Percentiles rank a stretch among this genome's conserved stretches.
These are phyloP conservation scores for Fusarium sp. DNA, from an alignment of 2,329 filamentous ascomycete genomes.

Conservation along the genomic window DNA sequence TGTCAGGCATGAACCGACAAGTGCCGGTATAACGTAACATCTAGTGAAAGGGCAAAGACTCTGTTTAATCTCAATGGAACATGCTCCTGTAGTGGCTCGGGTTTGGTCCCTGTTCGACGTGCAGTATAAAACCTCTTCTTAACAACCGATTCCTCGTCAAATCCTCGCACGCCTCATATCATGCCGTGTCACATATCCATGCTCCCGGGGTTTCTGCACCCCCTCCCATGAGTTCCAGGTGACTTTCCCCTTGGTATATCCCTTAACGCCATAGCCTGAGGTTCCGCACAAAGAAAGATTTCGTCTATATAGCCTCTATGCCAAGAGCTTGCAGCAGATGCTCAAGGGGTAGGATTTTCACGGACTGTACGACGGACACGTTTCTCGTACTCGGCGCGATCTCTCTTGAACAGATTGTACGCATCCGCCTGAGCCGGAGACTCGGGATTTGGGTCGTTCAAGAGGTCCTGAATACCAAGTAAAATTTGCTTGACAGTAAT, in stretches of 20 bases:
- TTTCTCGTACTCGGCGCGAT: constrained; percentile 86
- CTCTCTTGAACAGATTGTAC: constrained; percentile 96
- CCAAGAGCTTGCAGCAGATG: not conserved
- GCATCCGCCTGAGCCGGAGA: constrained; percentile 97
- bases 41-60: not conserved
- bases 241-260: constrained; percentile 49
- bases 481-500: constrained; percentile 99
- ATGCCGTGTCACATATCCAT: constrained; percentile 27
- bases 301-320: constrained; percentile 29
- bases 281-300: constrained; percentile 34
- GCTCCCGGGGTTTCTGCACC: constrained; percentile 6
- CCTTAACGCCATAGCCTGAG: constrained; percentile 49
- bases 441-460: constrained; percentile 96
- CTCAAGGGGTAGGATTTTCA: constrained; percentile 83
- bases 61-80: constrained; percentile 11
- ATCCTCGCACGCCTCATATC: constrained; percentile 25
- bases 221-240: constrained; percentile 28
- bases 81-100: constrained; percentile 4
- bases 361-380: constrained; percentile 87
- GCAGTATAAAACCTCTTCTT: constrained; percentile 1
- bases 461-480: constrained; percentile 92
- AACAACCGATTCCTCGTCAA: constrained; percentile 5
- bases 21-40: not conserved
- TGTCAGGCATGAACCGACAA: constrained; percentile 3
- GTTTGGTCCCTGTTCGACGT: constrained; percentile 9